phyloP scores from a whole-genome alignment of 2,329 filamentous ascomycete genomes.

The Aphanocladium album region DNA sequence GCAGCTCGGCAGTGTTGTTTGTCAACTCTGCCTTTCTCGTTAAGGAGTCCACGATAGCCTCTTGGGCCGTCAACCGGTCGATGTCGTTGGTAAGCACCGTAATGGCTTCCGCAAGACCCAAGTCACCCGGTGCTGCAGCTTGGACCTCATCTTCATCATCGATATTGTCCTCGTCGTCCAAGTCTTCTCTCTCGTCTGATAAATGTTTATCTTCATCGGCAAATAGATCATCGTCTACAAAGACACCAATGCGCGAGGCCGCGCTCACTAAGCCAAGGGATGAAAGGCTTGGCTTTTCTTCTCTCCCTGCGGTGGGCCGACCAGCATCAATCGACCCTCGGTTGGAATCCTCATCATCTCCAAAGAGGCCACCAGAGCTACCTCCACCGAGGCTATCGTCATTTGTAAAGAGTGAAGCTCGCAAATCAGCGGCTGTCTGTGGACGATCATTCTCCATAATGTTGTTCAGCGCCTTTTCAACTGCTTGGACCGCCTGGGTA shows the following conservation, averaged over 20 bases:
- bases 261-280: constrained; percentile 87
- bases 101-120: constrained; percentile 91
- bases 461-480: constrained; percentile 85
- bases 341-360: constrained; percentile 54
- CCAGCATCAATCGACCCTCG: constrained; percentile 56
- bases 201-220: constrained; percentile 80
- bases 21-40: constrained; percentile 93
- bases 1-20: constrained; percentile 89
- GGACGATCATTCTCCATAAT: constrained; percentile 78
- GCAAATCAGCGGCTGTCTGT: constrained; percentile 58
- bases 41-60: constrained; percentile 84
- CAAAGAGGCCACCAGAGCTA: constrained; percentile 46
- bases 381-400: constrained; percentile 39
- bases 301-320: constrained; percentile 28
- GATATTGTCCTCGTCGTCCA: constrained; percentile 49
- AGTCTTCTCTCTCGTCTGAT: constrained; percentile 79
- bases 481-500: constrained; percentile 78
- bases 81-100: constrained; percentile 84
- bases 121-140: constrained; percentile 88
- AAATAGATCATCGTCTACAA: constrained; percentile 89
- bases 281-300: constrained; percentile 78
- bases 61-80: constrained; percentile 79
- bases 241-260: constrained; percentile 84
- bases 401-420: constrained; percentile 58
- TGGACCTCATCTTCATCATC: constrained; percentile 78